Evolutionary conservation across 2,329 filamentous ascomycete genomes (phyloP).

Genomic region (Sporothrix luriei): DNA sequence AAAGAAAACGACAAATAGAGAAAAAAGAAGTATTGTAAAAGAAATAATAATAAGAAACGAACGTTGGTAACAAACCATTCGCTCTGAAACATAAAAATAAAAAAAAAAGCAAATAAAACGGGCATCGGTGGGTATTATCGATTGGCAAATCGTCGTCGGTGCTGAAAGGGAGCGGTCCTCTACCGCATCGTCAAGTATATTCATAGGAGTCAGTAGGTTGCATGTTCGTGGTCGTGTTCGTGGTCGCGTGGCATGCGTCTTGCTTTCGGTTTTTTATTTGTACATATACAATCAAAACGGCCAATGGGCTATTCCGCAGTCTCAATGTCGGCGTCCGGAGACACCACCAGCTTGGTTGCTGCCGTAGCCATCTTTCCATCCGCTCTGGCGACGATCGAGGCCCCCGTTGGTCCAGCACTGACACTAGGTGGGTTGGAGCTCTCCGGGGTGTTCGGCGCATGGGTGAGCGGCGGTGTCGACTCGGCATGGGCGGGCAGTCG

Average conservation of each 20-base stretch:
- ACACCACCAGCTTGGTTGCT: not conserved
- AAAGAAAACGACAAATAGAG: not conserved
- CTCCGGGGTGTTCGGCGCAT: slow-evolving; percentile 69
- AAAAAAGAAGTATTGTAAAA: slow-evolving; percentile 12
- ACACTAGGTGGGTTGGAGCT: slow-evolving; percentile 68
- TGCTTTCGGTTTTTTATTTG: not conserved
- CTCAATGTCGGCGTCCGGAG: slow-evolving; percentile 10
- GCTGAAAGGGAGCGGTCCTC: not conserved
- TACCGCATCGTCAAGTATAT: slow-evolving; percentile 14
- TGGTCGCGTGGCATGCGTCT: not conserved
- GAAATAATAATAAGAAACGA: not conserved
- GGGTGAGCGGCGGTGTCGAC: slow-evolving; percentile 68
- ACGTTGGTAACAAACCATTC: not conserved
- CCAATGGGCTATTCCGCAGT: not conserved
- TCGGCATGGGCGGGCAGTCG: slow-evolving; percentile 51
- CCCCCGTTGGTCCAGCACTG: slow-evolving; percentile 57
- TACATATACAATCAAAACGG: not conserved
- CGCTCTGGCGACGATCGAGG: slow-evolving; percentile 15
- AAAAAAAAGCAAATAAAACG: not conserved
- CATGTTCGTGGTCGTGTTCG: not conserved
- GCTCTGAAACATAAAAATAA: not conserved
- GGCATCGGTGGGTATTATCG: not conserved
- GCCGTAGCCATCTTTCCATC: slow-evolving; percentile 2
- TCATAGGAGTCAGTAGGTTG: not conserved
- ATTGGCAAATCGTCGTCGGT: slow-evolving; percentile 29